Percentiles rank a stretch among this genome's conserved stretches.
Conservation (phyloP, 1,139 yeast species). For the Sugiyamaella paludigena region DNA sequence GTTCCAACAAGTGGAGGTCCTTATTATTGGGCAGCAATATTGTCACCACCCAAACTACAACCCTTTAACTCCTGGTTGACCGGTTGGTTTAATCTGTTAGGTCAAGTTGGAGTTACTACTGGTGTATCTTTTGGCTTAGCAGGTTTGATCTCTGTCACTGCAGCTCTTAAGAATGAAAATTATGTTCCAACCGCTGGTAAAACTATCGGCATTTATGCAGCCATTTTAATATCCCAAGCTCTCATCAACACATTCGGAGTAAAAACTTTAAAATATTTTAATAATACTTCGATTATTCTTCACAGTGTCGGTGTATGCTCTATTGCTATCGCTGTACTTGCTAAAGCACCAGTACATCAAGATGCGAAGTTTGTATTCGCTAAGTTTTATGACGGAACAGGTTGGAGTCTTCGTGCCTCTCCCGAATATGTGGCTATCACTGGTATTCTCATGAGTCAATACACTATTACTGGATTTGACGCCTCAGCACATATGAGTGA, state of each 20-base stretch:
- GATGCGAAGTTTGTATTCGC: slow-evolving; percentile 27
- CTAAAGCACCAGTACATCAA: slow-evolving; percentile 28
- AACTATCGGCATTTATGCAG: slow-evolving; percentile 44
- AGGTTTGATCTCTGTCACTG: slow-evolving; percentile 28
- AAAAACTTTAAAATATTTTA: slow-evolving; percentile 24
- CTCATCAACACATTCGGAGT: slow-evolving; percentile 36
- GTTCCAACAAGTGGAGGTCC: slow-evolving; percentile 56
- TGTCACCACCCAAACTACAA: slow-evolving; percentile 27
- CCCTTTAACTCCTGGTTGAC: slow-evolving; percentile 25
- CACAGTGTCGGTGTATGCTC: slow-evolving; percentile 27
- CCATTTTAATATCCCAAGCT: slow-evolving; percentile 42
- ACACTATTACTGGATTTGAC: slow-evolving; percentile 79
- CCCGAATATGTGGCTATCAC: slow-evolving; percentile 34
- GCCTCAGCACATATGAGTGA: slow-evolving; percentile 80
- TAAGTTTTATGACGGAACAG: slow-evolving; percentile 24
- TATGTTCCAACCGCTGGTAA: slow-evolving; percentile 43
- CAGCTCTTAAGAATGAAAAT: slow-evolving; percentile 25
- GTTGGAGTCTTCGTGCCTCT: slow-evolving; percentile 25
- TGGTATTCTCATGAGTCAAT: slow-evolving; percentile 75
- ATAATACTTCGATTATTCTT: slow-evolving; percentile 27
- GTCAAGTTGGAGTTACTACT: slow-evolving; percentile 24
- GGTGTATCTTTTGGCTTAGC: slow-evolving; percentile 27
- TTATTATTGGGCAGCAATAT: slow-evolving; percentile 29
- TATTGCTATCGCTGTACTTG: slow-evolving; percentile 27
- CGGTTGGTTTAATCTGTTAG: slow-evolving; percentile 22